Evolutionary conservation across 805 yeast genomes (phyloP), one percentile per base, ranked within the genome.

Genomic region (Candida ascalaphidarum): DNA sequence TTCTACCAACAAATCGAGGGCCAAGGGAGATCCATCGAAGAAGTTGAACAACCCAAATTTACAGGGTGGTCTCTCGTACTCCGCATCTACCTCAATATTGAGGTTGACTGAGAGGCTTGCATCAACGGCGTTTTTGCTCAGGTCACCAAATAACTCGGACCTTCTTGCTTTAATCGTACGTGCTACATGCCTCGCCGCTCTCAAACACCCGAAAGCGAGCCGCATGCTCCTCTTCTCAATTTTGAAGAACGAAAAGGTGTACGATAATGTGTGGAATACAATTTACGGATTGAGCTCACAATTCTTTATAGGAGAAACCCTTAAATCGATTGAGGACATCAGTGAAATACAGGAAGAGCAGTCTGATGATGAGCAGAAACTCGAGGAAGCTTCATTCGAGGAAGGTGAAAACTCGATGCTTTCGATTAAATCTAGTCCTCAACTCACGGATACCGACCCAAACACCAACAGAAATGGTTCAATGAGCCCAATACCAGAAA

Each of bases 151-250:
- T 30, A 69, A 78, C 39, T 45, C 73, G 6, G 84, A 78, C 36
- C 44, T 71, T 21, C 45, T 81, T 17, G 77, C 86, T 0, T 47
- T 81, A 9, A 22, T 81, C n/a, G 36, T 79, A 4, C 58, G 81
- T 29, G 56, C 81, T 2, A 47, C 78, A 3, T 61, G 76, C 27
- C 71, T 69, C 14, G 62, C 75, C 4, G 53, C 71, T 3, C 46
- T 68, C n/a, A 62, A 74, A 25, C 44, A 59, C 38, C 77, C 74
- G 5, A 50, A 51, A 14, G 71, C 74, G 17, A 68, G 79, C 2
- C 50, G 75, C 31, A 66, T 74, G 47, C 51, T 79, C 34, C 43
- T 78, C 7, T 76, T 64, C 41, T 58, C 71, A 0, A 43, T 80
- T 3, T 31, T 62, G 11, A 67, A 63, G 32, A 59, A 68, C 35